Evolutionary conservation across 1,284 basidiomycete genomes (phyloP).

Genomic region (Fomitopsis palustris): DNA sequence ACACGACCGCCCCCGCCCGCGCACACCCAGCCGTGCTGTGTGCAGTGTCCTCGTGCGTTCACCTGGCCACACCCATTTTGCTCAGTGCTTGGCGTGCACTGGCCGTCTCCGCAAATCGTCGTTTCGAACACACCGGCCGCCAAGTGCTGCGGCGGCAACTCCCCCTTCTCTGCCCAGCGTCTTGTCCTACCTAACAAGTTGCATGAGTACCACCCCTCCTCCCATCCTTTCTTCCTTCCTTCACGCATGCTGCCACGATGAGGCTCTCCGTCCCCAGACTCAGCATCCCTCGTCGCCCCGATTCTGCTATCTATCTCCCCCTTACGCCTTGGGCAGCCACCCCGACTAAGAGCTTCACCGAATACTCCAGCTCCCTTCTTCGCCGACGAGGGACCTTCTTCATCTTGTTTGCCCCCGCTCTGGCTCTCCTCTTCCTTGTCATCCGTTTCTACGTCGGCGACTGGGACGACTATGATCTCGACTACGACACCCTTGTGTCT

Average conservation of each 20-base stretch:
- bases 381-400: background rate
- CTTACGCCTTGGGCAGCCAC: background rate
- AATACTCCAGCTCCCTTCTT: background rate
- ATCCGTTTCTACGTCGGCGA: background rate
- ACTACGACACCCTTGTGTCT: background rate
- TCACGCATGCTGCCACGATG: background rate
- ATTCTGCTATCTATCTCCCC: background rate
- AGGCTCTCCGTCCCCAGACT: background rate
- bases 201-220: background rate
- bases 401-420: background rate
- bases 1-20: background rate
- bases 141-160: constrained; percentile 1
- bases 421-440: background rate
- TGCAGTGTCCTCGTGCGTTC: background rate
- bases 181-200: background rate
- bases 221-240: background rate
- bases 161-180: background rate
- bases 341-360: background rate
- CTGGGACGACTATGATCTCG: background rate
- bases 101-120: background rate
- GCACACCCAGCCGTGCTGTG: background rate
- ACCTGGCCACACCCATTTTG: background rate
- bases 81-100: background rate
- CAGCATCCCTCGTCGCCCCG: background rate
- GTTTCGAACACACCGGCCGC: background rate